These are phyloP conservation scores for Papilionanthe hybrid DNA, from an alignment of 116 monocot species.

Conservation along the genomic window DNA sequence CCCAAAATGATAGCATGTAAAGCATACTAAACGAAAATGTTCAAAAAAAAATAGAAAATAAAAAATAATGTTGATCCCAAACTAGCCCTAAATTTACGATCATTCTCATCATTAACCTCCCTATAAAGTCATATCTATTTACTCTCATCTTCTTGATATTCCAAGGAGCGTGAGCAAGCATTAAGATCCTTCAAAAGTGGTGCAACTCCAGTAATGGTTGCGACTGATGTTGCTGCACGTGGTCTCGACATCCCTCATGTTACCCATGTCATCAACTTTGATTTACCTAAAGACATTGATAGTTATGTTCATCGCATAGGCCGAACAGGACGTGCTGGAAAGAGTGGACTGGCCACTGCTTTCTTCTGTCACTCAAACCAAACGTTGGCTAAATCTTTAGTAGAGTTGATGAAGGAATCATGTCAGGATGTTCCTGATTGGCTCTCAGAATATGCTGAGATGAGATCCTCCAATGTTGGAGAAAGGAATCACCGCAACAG, in stretches of 20 bases:
- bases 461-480: slow-evolving; percentile 13
- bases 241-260: slow-evolving; percentile 80
- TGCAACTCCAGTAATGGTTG: slow-evolving; percentile 46
- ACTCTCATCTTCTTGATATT: background rate
- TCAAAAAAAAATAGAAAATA: no score
- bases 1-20: no score
- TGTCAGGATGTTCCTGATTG: slow-evolving; percentile 60
- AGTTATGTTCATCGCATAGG: slow-evolving; percentile 72
- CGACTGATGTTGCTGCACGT: slow-evolving; percentile 67
- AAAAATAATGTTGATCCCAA: no score
- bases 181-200: slow-evolving; percentile 63
- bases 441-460: slow-evolving; percentile 34
- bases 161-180: slow-evolving; percentile 56
- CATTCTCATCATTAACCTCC: background rate
- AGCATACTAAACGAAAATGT: no score
- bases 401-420: slow-evolving; percentile 59
- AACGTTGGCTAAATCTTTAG: slow-evolving; percentile 34
- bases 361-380: slow-evolving; percentile 51
- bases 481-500: slow-evolving; percentile 4
- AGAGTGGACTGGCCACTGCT: slow-evolving; percentile 49
- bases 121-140: background rate
- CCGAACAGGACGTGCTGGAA: slow-evolving; percentile 60
- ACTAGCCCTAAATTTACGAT: background rate
- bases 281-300: slow-evolving; percentile 64
- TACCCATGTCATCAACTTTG: slow-evolving; percentile 62